Conservation (phyloP, 2,329 filamentous ascomycete species). For the Cytospora paraplurivora region DNA sequence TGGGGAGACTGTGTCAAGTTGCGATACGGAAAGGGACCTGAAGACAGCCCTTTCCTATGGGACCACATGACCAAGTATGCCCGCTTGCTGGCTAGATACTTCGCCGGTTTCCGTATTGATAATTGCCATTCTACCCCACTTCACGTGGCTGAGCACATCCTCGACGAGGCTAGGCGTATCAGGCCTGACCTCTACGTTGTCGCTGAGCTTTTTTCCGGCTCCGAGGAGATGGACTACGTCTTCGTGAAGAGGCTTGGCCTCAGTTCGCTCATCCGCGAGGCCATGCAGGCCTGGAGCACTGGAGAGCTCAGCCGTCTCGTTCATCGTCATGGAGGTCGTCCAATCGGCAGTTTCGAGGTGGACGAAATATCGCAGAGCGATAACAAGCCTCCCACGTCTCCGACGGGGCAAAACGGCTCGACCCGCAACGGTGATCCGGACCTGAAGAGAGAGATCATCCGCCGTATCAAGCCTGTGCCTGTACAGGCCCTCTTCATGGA, state of each 20-base stretch:
- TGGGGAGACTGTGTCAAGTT: slow-evolving; percentile 99
- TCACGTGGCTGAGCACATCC: slow-evolving; percentile 89
- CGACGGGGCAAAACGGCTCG: slow-evolving; percentile 37
- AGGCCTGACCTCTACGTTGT: slow-evolving; percentile 88
- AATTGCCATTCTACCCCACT: slow-evolving; percentile 97
- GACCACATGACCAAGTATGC: slow-evolving; percentile 95
- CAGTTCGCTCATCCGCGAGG: slow-evolving; percentile 89
- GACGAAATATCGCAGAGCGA: slow-evolving; percentile 75
- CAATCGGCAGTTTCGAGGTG: slow-evolving; percentile 96
- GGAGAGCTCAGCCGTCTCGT: slow-evolving; percentile 89
- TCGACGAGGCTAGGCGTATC: slow-evolving; percentile 88
- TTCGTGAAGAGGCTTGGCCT: slow-evolving; percentile 93
- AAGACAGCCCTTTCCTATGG: slow-evolving; percentile 94
- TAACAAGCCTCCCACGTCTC: slow-evolving; percentile 40
- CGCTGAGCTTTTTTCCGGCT: slow-evolving; percentile 93
- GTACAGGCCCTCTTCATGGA: slow-evolving; percentile 98
- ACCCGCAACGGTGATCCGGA: slow-evolving; percentile 38
- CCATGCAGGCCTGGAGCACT: slow-evolving; percentile 98
- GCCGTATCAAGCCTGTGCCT: slow-evolving; percentile 80
- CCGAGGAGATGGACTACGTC: slow-evolving; percentile 92
- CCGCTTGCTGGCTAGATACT: slow-evolving; percentile 88
- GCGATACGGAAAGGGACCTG: slow-evolving; percentile 76
- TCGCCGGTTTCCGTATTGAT: slow-evolving; percentile 93
- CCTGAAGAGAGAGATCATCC: slow-evolving; percentile 65
- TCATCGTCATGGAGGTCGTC: slow-evolving; percentile 88